Base-by-base conservation (phyloP, 2,329 filamentous ascomycete species). In the Venturia oleaginea region DNA sequence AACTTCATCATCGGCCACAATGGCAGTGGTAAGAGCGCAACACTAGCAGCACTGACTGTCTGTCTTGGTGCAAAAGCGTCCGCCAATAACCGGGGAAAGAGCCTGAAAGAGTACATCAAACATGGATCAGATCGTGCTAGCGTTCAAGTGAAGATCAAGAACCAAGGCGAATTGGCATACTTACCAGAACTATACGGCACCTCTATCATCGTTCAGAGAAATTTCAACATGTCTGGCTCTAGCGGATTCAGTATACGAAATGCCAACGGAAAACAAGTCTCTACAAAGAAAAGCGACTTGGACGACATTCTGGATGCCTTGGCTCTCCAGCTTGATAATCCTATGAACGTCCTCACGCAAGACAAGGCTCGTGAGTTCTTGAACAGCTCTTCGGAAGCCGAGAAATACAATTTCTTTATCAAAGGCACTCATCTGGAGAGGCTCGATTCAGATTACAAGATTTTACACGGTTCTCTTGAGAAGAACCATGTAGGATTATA, bases 1-100 rank as follows among this genome's bases (percentile, higher is more conserved):
- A 99, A 99, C 76, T 99, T 99, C 76, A 92, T 99, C 67, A 92
- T 97, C 64, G 94, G 94, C 19, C 92, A 96, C 75, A 99, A 99
- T 73, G 94, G 94, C 38, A 97, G 93, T 73, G 94, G 94, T 42
- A 99, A 99, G 79, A 99, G 94, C 74, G 94, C 94, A 2, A 89
- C 97, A 17, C 79, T 99, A 34, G 97, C 94, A 0, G 94, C 92
- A 4, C 85, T 99, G 68, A 96, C 92, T 0, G 82, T 99, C 40
- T 97, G 94, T 71, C 81, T 99, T n/a, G 94, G 94, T 66, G 93
- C 90, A 24, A 97, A 97, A 75, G 92, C 94, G 1, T 91, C 91
- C 64, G 86, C 90, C 19, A 97, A 94, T 4, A 97, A 97, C 71
- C 89, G 94, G 68, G 94, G 92, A 46, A 89, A 90, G 62, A 96